Percentiles rank a stretch among this genome's conserved stretches.
These are phyloP conservation scores for Coemansia sp. DNA, from an alignment of 371 early-diverging fungal genomes.

Conservation along the genomic window DNA sequence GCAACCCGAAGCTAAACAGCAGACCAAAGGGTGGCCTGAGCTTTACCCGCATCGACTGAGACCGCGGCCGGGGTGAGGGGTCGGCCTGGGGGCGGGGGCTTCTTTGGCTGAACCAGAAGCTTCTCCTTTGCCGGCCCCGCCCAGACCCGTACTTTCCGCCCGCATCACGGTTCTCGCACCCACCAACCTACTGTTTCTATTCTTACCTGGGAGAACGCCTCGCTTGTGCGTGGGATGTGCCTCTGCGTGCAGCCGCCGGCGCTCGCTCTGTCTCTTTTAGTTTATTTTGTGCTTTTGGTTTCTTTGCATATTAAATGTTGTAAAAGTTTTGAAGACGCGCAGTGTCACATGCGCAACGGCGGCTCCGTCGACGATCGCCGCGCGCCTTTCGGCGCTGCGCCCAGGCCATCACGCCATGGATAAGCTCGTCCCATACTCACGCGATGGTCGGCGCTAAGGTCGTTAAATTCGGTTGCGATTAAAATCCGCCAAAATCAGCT, in stretches of 20 bases:
- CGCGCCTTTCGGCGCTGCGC: neutral
- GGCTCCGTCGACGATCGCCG: neutral
- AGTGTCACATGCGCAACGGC: no score
- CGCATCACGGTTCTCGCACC: neutral
- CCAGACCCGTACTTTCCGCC: neutral
- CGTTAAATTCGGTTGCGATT: no score
- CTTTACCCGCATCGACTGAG: constrained; percentile 63
- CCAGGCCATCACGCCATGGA: no score
- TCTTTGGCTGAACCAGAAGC: neutral
- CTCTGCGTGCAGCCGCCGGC: neutral
- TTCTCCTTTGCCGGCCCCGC: neutral
- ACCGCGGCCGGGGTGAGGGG: neutral
- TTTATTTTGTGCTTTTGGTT: constrained; percentile 13
- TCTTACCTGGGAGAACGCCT: neutral
- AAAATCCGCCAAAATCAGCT: no score
- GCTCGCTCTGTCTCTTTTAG: constrained; percentile 15
- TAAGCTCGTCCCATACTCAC: no score
- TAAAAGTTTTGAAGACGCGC: constrained; percentile 1
- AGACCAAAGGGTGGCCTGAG: constrained; percentile 73
- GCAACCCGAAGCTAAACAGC: constrained; percentile 76
- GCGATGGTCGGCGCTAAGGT: no score
- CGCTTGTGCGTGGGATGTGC: neutral
- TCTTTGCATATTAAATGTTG: constrained; percentile 20
- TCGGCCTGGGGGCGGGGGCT: neutral
- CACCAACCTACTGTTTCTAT: neutral